Conservation (phyloP, 148 eudicot genomes). For the Rhododendron ovatum region DNA sequence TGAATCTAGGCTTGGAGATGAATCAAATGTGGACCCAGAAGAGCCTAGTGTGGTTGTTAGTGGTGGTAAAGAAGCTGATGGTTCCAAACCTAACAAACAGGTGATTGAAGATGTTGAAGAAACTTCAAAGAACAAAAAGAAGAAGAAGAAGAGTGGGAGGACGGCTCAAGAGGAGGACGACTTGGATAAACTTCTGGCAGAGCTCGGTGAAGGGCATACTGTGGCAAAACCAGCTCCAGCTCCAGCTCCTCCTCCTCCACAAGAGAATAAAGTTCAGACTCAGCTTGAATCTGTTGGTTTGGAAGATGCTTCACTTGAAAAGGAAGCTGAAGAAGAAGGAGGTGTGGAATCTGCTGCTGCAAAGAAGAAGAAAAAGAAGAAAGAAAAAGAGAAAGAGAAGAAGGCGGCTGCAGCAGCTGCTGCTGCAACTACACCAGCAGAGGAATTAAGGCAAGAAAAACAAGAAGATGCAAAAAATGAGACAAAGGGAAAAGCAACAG, state of each 20-base stretch:
- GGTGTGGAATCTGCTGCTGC: conserved; percentile 50
- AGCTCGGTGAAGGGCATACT: conserved; percentile 64
- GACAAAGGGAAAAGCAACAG: conserved; percentile 44
- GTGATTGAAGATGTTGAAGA: conserved; percentile 29
- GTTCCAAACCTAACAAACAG: conserved; percentile 26
- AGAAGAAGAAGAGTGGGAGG: conserved; percentile 77
- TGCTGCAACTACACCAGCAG: conserved; percentile 33
- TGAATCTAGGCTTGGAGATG: conserved; percentile 29
- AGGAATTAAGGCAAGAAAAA: conserved; percentile 32
- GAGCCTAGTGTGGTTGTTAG: conserved; percentile 12
- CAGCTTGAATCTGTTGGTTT: conserved; percentile 34
- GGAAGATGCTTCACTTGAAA: conserved; percentile 40
- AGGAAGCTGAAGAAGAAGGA: conserved; percentile 57
- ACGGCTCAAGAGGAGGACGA: conserved; percentile 81
- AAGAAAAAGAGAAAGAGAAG: conserved; percentile 51
- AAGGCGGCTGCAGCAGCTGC: conserved; percentile 55
- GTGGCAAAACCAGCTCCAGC: conserved; percentile 32
- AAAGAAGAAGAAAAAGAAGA: conserved; percentile 81
- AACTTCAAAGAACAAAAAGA: conserved; percentile 72
- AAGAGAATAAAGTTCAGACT: conserved; percentile 37
- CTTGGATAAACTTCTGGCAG: conserved; percentile 71
- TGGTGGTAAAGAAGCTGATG: conserved; percentile 21
- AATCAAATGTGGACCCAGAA: conserved; percentile 12
- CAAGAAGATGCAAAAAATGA: conserved; percentile 54
- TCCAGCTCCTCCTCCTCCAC: conserved; percentile 27